Evolutionary conservation across 345 rosid genomes (phyloP).

Genomic region (Schrenkiella parvula): DNA sequence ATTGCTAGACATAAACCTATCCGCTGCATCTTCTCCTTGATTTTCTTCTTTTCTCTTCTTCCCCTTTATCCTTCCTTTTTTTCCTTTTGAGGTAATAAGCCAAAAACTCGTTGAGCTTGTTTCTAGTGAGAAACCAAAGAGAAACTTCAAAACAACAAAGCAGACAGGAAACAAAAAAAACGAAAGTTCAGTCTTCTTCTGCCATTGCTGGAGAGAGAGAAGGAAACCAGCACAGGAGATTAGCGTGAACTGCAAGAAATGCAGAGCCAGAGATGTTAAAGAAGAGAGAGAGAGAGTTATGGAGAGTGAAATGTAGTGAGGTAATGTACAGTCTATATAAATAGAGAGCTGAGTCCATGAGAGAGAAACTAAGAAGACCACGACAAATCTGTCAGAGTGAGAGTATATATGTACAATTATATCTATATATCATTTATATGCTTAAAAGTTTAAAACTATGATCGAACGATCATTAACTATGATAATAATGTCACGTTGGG

Average conservation of each 20-base stretch:
- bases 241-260: constrained; percentile 78
- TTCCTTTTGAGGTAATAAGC: constrained; percentile 15
- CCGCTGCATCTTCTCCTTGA: constrained; percentile 25
- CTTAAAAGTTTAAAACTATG: neutral
- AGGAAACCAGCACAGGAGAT: constrained; percentile 48
- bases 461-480: neutral
- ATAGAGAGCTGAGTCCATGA: constrained; percentile 25
- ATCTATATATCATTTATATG: neutral
- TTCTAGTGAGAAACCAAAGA: neutral
- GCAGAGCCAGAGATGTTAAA: constrained; percentile 46
- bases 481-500: constrained; percentile 11
- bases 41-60: neutral
- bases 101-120: neutral
- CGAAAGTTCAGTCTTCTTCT: constrained; percentile 4
- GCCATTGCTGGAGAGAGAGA: constrained; percentile 20
- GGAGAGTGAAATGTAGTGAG: neutral
- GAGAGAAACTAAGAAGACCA: constrained; percentile 17
- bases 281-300: constrained; percentile 46
- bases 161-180: constrained; percentile 11
- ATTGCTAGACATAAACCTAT: constrained; percentile 17
- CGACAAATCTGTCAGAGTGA: constrained; percentile 30
- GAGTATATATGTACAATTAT: constrained; percentile 2
- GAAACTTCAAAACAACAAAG: neutral
- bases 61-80: neutral
- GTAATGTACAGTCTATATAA: constrained; percentile 23